Evolutionary conservation across 1,284 basidiomycete species (phyloP).

Genomic region (Rhodotorula mucilaginosa): DNA sequence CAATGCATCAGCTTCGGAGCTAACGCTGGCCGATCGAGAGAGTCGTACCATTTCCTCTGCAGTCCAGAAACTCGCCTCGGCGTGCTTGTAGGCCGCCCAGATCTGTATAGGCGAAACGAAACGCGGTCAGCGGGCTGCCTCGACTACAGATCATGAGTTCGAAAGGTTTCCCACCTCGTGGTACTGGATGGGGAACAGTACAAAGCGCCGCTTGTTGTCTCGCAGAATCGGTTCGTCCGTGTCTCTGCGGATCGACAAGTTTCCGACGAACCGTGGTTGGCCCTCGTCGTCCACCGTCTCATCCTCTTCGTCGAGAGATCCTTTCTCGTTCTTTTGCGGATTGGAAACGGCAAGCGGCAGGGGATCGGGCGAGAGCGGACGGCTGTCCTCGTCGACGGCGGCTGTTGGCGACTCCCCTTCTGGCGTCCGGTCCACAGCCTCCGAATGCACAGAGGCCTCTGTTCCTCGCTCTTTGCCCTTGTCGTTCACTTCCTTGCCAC

Average conservation of each 20-base stretch:
- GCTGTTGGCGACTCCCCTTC: no score
- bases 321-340: neutral
- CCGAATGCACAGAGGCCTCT: neutral
- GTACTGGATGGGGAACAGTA: slow-evolving; percentile 48
- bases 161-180: slow-evolving; percentile 41
- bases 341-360: neutral
- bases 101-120: slow-evolving; percentile 35
- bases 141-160: no score
- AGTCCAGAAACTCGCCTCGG: slow-evolving; percentile 54
- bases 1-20: neutral
- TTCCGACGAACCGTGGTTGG: slow-evolving; percentile 41
- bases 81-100: slow-evolving; percentile 46
- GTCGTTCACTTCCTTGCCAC: neutral
- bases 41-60: slow-evolving; percentile 51
- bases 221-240: slow-evolving; percentile 44
- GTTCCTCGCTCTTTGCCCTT: neutral
- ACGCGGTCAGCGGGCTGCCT: neutral
- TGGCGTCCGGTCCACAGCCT: no score
- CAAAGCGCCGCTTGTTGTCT: slow-evolving; percentile 44
- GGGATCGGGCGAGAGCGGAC: neutral
- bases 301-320: neutral
- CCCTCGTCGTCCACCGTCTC: neutral
- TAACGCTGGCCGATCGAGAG: no score
- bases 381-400: neutral
- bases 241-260: slow-evolving; percentile 43